Base-by-base conservation (phyloP, 1,284 basidiomycete species). In the Ceratobasidium sp. region DNA sequence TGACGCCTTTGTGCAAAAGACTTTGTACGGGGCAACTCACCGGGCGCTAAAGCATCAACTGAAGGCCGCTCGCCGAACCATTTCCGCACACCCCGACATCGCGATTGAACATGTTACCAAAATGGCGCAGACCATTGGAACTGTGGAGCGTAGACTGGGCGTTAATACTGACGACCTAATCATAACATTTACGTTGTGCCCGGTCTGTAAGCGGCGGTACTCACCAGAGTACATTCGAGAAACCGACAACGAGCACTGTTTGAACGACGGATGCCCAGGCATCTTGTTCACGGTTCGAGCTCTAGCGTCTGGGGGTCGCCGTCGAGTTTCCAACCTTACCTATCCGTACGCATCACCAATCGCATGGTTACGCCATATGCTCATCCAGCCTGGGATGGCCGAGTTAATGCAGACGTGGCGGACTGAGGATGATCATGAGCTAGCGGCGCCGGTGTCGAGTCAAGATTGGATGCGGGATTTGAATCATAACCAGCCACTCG, bases 361-460 rank as follows among this genome's bases (percentile, higher is more conserved):
- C 8, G 56, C 69, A 2, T 73, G 69, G 57, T 6, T 73, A 9
- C 17, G 19, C 3, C 69, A 61, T 11, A 46, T 73, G 17, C 25
- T 73, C 2, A 61, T 40, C 19, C 69, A 44, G 5, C n/a, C 69
- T 49, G 57, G 56, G 9, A 62, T 61, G 44, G 17, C 69, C 4
- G 69, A 73, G 29, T 34, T 73, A 0, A 49, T 73, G 69, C 69
- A 73, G 43, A 64, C 40, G 8, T 64, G 61, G 70, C 15, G 68
- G 57, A 13, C 29, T 11, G 32, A 15, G 6, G 56, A 61, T 46
- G 69, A 52, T 29, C 22, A 32, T 9, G 40, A 49, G 19, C 15
- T 62, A 13, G 51, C 56, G 4, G 15, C n/a, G 1, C 69, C 57
- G 2, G 17, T 73, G 9, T 19, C 40, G 0, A 5, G 17, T 13